Evolutionary conservation across 257 asterid species (phyloP), one percentile per base, ranked within the genome.

Genomic region (Lycium barbarum): DNA sequence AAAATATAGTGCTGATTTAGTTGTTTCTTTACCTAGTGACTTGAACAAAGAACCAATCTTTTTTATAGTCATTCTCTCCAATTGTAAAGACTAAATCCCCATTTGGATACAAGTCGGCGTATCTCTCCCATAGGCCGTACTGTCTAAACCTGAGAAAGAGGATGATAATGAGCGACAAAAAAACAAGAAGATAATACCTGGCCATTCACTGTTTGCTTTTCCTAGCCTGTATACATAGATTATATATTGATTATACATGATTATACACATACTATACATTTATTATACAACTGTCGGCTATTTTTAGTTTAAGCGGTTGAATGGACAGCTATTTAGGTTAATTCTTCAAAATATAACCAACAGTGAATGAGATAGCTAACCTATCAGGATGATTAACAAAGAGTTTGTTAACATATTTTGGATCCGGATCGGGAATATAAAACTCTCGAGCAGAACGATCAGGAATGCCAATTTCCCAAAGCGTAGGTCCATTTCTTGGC

Each of bases 121-220:
- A 95, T 82, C 94, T 90, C 82, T 91, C 97, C 99, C 98, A 95
- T 40, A 95, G 55, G 83, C 99, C 99, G 53, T 95, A 95, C 87
- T 95, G 98, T 86, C 99, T 91, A 88, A 94, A 95, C 87, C 99
- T 95, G 92, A 61, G 43, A 63, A 85, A 53, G 58, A 85, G 5
- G 80, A 61, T 49, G 17, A 59, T 67, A 49, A 40, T 66, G 74
- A 40, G 45, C 6, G 45, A 0, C 45, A 40, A 40, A 40, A 40
- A 40, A 40, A 40, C 0, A 40, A 40, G 7, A 40, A 40, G 45
- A 40, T 4, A 6, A 40, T 6, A 40, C 4, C 6, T 40, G 6
- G 45, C 6, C 45, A 40, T 40, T 3, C 45, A 40, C 45, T 40
- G 5, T 40, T 40, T 40, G 5, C 45, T 40, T 40, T 40, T 40